Conservation (phyloP, 495 filamentous ascomycete species). For the Penicillium lagena region DNA sequence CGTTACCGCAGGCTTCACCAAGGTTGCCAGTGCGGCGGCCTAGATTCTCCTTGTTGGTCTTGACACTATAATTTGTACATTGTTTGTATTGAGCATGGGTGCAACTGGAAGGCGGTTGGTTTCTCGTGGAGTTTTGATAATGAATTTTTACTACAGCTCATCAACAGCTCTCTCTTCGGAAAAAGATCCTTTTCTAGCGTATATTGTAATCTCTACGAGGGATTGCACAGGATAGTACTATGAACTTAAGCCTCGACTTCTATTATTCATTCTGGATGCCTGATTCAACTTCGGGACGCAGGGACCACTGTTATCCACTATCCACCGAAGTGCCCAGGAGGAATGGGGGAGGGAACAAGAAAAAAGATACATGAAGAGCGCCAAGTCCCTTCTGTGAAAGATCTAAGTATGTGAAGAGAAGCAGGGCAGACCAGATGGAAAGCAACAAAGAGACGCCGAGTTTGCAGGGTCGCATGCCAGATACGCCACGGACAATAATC, state of each 20-base stretch:
- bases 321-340: neutral
- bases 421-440: neutral
- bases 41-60: constrained; percentile 14
- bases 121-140: no score
- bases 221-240: no score
- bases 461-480: constrained; percentile 20
- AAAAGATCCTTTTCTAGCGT: no score
- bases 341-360: neutral
- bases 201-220: no score
- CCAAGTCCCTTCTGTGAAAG: neutral
- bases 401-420: constrained; percentile 16
- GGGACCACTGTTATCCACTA: neutral
- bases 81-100: constrained; percentile 1
- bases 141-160: no score
- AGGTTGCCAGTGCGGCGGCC: constrained; percentile 65
- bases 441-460: constrained; percentile 8
- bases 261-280: neutral
- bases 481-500: constrained; percentile 14
- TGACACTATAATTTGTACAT: neutral
- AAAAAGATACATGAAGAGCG: neutral
- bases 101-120: neutral
- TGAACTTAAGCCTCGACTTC: neutral
- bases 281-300: no score
- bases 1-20: constrained; percentile 71
- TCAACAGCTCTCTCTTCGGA: no score